Base-by-base conservation (phyloP, 1,139 yeast species). In the Kodamaea derodonti region DNA sequence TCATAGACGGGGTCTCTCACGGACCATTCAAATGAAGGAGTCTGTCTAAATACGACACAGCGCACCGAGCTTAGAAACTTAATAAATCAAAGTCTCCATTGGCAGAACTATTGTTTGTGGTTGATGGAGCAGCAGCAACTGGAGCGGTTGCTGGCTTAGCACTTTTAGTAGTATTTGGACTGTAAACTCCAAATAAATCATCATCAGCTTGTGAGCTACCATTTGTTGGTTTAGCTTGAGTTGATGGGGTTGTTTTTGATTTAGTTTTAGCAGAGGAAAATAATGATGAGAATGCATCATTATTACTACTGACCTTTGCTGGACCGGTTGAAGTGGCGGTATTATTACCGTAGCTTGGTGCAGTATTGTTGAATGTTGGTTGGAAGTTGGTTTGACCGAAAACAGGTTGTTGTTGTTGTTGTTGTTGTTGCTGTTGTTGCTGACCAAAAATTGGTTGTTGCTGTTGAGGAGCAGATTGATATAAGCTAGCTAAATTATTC, bases 251-350 rank as follows among this genome's bases (percentile, higher is more conserved):
- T 13, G 51, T 38, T 29, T 51, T 43, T 11, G 57, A 42, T 41
- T 65, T 67, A 17, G 80, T 58, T 51, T 82, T 78, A 8, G 95
- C 95, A 14, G 80, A 62, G 13, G 81, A 69, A 66, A 92, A 85
- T 46, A 88, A 68, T 14, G 87, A 81, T 24, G 95, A 84, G 58
- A 88, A 88, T 1, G 94, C 94, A 58, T 86, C 95, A 42, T 65
- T 70, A 43, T 71, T 72, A 4, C 47, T 34, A 31, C 52, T 45
- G 22, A 62, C 52, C 42, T 62, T 62, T 18, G 71, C 50, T 7
- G 68, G 58, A 3, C 65, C 60, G 4, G 65, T 44, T 4, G 61
- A 45, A 4, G 54, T n/a, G 3, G 53, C 14, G 48, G 49, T 26
- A 43, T 43, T 31, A 46, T 35, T 27, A 37, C 42, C 42, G 39